Evolutionary conservation across 2,329 filamentous ascomycete genomes (phyloP).

Genomic region (Furcasterigmium furcatum): DNA sequence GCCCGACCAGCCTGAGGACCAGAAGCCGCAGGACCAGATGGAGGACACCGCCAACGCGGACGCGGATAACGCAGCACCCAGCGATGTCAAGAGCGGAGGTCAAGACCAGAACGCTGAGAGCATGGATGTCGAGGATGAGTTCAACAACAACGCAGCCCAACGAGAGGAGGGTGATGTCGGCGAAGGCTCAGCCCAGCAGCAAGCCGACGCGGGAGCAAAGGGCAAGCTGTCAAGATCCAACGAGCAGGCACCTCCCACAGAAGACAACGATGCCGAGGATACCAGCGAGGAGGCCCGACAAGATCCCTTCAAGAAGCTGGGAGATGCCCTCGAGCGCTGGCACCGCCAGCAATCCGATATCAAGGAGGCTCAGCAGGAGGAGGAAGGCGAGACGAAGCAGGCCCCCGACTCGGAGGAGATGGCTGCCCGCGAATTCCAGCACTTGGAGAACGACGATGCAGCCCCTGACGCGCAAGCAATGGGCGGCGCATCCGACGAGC

Average conservation of each 20-base stretch:
- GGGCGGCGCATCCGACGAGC: constrained; percentile 83
- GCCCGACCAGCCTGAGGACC: constrained; percentile 20
- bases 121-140: constrained; percentile 59
- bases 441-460: constrained; percentile 79
- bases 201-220: constrained; percentile 61
- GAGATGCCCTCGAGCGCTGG: constrained; percentile 89
- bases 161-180: constrained; percentile 65
- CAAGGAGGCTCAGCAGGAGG: constrained; percentile 52
- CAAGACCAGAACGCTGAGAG: constrained; percentile 63
- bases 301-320: constrained; percentile 90
- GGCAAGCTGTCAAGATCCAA: constrained; percentile 49
- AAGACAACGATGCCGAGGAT: constrained; percentile 40
- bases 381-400: constrained; percentile 47
- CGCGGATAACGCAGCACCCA: constrained; percentile 60
- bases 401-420: constrained; percentile 60
- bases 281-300: constrained; percentile 40
- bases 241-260: constrained; percentile 38
- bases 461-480: constrained; percentile 87
- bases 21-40: constrained; percentile 21
- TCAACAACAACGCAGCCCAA: constrained; percentile 58
- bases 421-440: constrained; percentile 83
- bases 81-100: constrained; percentile 61
- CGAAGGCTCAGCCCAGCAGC: constrained; percentile 60
- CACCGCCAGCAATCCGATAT: constrained; percentile 88
- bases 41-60: constrained; percentile 48